Evolutionary conservation across 371 early-diverging fungal genomes (phyloP).

Genomic region (Mucor racemosus): DNA sequence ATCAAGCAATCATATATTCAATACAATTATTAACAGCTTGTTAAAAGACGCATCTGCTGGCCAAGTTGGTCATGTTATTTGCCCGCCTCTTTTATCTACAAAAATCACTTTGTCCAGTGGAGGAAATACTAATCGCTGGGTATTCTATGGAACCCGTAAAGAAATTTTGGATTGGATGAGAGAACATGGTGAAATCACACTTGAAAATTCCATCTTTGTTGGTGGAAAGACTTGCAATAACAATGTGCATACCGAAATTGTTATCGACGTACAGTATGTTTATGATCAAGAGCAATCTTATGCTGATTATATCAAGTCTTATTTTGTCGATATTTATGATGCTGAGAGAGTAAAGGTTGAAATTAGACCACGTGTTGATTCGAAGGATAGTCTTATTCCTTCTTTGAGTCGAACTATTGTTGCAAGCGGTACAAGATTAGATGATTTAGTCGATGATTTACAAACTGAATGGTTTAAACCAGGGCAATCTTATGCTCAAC

Average conservation of each 20-base stretch:
- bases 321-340: slow-evolving; percentile 44
- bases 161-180: slow-evolving; percentile 51
- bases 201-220: slow-evolving; percentile 42
- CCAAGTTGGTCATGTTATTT: slow-evolving; percentile 40
- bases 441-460: slow-evolving; percentile 44
- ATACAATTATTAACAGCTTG: background rate
- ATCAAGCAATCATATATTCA: background rate
- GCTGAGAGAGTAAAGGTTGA: slow-evolving; percentile 47
- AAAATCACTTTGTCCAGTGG: slow-evolving; percentile 48
- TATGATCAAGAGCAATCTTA: slow-evolving; percentile 46
- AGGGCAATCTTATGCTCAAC: slow-evolving; percentile 39
- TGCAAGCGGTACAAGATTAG: slow-evolving; percentile 33
- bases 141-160: slow-evolving; percentile 49
- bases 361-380: slow-evolving; percentile 46
- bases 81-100: slow-evolving; percentile 43
- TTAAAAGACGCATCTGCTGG: slow-evolving; percentile 20
- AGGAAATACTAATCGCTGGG: slow-evolving; percentile 45
- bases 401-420: slow-evolving; percentile 34
- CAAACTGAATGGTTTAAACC: slow-evolving; percentile 49
- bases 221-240: slow-evolving; percentile 9
- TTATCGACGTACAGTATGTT: slow-evolving; percentile 45
- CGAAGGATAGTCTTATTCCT: slow-evolving; percentile 39
- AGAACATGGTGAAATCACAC: slow-evolving; percentile 34
- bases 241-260: slow-evolving; percentile 38
- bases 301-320: slow-evolving; percentile 39